These are phyloP conservation scores for Tylopilus rubrobrunneus DNA, from an alignment of 768 basidiomycete genomes.

Conservation along the genomic window DNA sequence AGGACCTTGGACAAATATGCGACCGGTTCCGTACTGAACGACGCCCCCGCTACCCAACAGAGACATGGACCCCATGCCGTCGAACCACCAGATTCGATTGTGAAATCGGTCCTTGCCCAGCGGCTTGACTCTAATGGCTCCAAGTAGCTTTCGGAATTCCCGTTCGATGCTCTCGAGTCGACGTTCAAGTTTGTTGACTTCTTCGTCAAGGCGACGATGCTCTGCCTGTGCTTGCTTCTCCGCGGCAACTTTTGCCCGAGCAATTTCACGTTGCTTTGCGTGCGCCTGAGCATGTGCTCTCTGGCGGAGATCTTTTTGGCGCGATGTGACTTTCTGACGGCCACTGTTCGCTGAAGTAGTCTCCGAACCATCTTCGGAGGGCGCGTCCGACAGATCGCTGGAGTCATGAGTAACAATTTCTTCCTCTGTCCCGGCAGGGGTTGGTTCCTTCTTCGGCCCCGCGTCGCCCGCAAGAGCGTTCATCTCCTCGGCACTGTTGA, in stretches of 20 bases:
- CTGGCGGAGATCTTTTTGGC: constrained; percentile 50
- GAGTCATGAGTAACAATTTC: constrained; percentile 61
- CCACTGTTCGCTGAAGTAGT: constrained; percentile 42
- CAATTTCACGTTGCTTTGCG: constrained; percentile 79
- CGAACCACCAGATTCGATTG: constrained; percentile 98
- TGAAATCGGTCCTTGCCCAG: constrained; percentile 91
- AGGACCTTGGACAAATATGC: constrained; percentile 91
- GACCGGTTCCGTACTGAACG: constrained; percentile 81
- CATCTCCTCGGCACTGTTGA: constrained; percentile 68
- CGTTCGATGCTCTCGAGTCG: constrained; percentile 85
- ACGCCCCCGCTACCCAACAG: constrained; percentile 75
- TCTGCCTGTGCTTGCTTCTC: constrained; percentile 81
- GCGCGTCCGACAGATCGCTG: constrained; percentile 70
- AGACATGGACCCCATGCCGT: constrained; percentile 86
- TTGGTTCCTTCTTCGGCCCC: constrained; percentile 44
- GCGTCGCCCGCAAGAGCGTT: constrained; percentile 54
- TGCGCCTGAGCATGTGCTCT: constrained; percentile 54
- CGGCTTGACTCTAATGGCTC: constrained; percentile 82
- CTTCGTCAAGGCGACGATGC: constrained; percentile 81
- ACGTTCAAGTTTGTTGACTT: constrained; percentile 77
- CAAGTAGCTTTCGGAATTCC: constrained; percentile 88
- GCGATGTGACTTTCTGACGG: constrained; percentile 41
- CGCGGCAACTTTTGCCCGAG: constrained; percentile 72
- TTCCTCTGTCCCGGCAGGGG: constrained; percentile 40
- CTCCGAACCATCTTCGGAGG: constrained; percentile 61